Conservation (phyloP, 345 rosid genomes). For the Geranium rotundifolium region DNA sequence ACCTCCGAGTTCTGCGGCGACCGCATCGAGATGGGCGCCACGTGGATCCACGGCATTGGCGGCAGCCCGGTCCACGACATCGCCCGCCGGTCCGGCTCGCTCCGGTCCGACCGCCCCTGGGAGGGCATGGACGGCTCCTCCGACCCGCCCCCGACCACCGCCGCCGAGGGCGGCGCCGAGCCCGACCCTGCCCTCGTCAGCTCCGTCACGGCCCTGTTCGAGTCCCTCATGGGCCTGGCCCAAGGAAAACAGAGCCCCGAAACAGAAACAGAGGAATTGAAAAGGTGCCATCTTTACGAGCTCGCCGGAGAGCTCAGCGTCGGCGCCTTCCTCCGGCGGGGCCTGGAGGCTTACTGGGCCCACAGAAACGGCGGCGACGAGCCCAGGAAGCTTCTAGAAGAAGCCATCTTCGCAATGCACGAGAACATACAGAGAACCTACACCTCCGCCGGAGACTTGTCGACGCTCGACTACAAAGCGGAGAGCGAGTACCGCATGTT, state of each 20-base stretch:
- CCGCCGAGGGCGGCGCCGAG: constrained; percentile 75
- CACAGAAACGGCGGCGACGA: not conserved
- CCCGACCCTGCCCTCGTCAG: constrained; percentile 37
- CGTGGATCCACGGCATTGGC: constrained; percentile 97
- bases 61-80: constrained; percentile 79
- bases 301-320: constrained; percentile 37
- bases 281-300: no score
- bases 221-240: constrained; percentile 67
- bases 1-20: constrained; percentile 79
- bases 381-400: constrained; percentile 35
- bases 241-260: constrained; percentile 38
- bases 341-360: constrained; percentile 12
- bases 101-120: constrained; percentile 78
- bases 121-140: constrained; percentile 82
- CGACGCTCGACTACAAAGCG: constrained; percentile 55
- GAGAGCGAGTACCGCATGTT: constrained; percentile 89
- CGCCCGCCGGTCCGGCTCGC: constrained; percentile 50
- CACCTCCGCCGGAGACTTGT: constrained; percentile 80
- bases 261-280: constrained; percentile 15
- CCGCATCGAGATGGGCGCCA: constrained; percentile 95
- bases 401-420: constrained; percentile 61
- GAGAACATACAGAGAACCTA: constrained; percentile 76
- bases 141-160: constrained; percentile 34
- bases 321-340: constrained; percentile 25
- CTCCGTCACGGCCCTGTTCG: constrained; percentile 49